phyloP scores from a whole-genome alignment of 2,329 filamentous ascomycete species.

The Cercospora beticola region DNA sequence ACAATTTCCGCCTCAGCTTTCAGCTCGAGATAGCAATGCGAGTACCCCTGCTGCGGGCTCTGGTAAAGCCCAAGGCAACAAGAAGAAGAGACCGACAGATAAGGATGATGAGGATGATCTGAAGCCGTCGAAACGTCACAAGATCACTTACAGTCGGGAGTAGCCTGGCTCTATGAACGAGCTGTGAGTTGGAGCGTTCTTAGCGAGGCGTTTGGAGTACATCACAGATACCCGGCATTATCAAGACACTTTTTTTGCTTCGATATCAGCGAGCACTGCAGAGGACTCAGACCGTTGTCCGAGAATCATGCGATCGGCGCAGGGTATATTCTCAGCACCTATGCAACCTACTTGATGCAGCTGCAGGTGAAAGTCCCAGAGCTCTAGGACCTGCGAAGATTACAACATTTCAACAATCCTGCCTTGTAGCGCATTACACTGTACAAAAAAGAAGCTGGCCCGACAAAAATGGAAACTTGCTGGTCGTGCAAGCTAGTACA shows the following conservation, averaged over 20 bases:
- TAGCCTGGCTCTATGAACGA: conserved; percentile 28
- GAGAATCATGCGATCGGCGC: not conserved
- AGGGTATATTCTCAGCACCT: not conserved
- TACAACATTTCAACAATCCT: not conserved
- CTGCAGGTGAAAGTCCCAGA: not conserved
- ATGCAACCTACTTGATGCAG: not conserved
- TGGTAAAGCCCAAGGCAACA: conserved; percentile 42
- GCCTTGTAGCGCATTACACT: not conserved
- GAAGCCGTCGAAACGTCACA: conserved; percentile 49
- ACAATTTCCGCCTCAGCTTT: conserved; percentile 44
- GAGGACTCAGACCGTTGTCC: not conserved
- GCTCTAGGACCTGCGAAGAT: not conserved
- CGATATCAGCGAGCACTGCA: not conserved
- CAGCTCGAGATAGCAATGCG: conserved; percentile 46
- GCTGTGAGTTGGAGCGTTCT: conserved; percentile 16
- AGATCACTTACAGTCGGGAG: conserved; percentile 53
- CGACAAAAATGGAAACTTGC: not conserved
- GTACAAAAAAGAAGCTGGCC: not conserved
- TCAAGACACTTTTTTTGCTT: not conserved
- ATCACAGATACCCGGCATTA: not conserved
- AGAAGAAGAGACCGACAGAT: conserved; percentile 48
- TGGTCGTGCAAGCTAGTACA: not conserved
- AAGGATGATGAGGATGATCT: conserved; percentile 50
- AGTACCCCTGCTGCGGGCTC: conserved; percentile 41
- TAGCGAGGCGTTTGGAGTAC: conserved; percentile 21